A percentile compares a stretch with the other conserved stretches of the same genome.
Conservation (phyloP, 2,329 filamentous ascomycete genomes). For the Fusarium fujikuroi region DNA sequence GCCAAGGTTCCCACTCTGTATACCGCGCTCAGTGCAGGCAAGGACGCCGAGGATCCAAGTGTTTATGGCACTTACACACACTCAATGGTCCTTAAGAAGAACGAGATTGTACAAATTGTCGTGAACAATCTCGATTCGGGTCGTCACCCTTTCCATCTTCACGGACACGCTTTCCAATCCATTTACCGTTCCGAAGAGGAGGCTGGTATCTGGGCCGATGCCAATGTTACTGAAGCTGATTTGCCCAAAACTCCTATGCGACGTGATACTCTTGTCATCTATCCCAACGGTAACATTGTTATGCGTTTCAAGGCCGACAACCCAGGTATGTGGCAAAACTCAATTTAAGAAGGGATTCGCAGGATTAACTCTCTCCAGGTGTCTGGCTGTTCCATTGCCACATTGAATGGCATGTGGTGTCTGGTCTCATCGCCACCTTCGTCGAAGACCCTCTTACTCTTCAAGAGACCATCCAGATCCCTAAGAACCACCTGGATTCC, state of each 20-base stretch:
- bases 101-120: conserved; percentile 75
- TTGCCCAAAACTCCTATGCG: conserved; percentile 70
- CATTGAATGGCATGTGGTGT: conserved; percentile 79
- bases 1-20: conserved; percentile 85
- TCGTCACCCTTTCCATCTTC: conserved; percentile 81
- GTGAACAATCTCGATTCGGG: conserved; percentile 79
- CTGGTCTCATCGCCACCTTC: conserved; percentile 72
- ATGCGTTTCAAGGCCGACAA: conserved; percentile 75
- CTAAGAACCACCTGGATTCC: conserved; percentile 65
- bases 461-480: conserved; percentile 70
- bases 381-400: conserved; percentile 84
- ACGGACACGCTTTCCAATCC: conserved; percentile 80
- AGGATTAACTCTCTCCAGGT: conserved; percentile 46
- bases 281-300: conserved; percentile 75
- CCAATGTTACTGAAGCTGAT: conserved; percentile 50
- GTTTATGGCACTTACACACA: conserved; percentile 76
- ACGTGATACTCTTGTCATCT: conserved; percentile 74
- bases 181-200: conserved; percentile 70
- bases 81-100: conserved; percentile 73
- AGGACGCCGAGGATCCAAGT: conserved; percentile 65
- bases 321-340: conserved; percentile 57
- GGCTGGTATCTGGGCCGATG: conserved; percentile 64
- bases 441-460: conserved; percentile 72
- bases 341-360: too few species aligned
- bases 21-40: conserved; percentile 73